Base-by-base conservation (phyloP, 179 eudicot species). In the Actinidia polygama region DNA sequence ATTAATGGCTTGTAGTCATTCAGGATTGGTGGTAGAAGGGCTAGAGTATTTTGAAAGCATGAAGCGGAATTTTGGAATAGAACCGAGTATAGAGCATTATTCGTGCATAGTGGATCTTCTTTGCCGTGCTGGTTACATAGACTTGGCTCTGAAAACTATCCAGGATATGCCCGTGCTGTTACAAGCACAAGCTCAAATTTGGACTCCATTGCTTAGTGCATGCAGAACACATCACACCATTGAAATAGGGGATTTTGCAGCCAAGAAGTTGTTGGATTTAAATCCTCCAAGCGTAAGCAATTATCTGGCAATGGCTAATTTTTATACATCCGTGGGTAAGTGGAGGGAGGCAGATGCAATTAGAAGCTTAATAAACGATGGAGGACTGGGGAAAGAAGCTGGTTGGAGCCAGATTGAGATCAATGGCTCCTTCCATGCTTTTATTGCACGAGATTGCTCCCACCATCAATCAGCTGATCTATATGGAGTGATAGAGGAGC, bases 361-460 rank as follows among this genome's bases (percentile, higher is more conserved):
- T 46, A 10, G 73, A 40, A 40, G 73, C 7, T 69, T 40, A 69
- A 69, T 69, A 14, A 40, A 69, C 9, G 73, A 69, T 5, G n/a
- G 19, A 36, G n/a, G 73, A 69, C 16, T 19, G 19, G 73, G 40
- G 73, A 69, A 69, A 69, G 73, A 40, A 36, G 50, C 73, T 40
- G 73, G 73, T 69, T 40, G 73, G 73, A 69, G 73, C 73, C 73
- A 69, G 47, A 69, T 69, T 69, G 73, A 69, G 50, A 40, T 40
- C 51, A 40, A 69, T 16, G 73, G 50, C n/a, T 69, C 73, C 73
- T 69, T 40, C 50, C 73, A 40, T 44, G 73, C 44, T 40, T 69
- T 69, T 40, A 40, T 40, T 36, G 73, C 73, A 12, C 50, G 63
- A 18, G 63, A 58, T 58, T 23, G 19, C 19, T 58, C 21, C 19